Conservation (phyloP, 371 early-diverging fungal species). For the Syncephalastrum monosporum region DNA sequence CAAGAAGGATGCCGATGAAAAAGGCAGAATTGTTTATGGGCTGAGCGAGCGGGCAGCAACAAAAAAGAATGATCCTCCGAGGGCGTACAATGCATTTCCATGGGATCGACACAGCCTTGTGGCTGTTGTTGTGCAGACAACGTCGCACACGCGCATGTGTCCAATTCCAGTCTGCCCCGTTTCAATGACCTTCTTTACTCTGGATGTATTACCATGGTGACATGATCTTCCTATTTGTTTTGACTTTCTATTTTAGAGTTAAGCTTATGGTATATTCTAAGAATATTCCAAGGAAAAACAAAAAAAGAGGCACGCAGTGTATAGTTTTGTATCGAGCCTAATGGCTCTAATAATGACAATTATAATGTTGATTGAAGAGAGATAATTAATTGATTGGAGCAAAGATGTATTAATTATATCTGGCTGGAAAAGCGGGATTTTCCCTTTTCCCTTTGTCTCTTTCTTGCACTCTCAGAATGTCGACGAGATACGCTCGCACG, state of each 20-base stretch:
- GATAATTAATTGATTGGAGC: too few relatives aligned
- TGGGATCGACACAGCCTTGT: not conserved
- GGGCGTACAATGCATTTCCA: not conserved
- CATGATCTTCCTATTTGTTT: too few relatives aligned
- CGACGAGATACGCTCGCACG: constrained; percentile 72
- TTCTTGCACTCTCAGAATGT: constrained; percentile 46
- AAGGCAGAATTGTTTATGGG: not conserved
- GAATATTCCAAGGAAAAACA: not conserved
- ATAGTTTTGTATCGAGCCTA: not conserved
- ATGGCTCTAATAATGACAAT: not conserved
- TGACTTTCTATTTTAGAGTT: too few relatives aligned
- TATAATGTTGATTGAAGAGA: not conserved
- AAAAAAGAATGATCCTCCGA: not conserved
- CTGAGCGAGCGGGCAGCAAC: not conserved
- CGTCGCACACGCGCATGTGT: too few relatives aligned
- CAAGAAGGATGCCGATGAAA: not conserved
- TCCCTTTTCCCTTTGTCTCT: not conserved
- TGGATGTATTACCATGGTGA: too few relatives aligned
- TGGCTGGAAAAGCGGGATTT: too few relatives aligned
- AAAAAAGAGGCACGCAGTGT: not conserved
- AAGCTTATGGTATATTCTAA: not conserved
- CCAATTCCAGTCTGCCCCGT: too few relatives aligned
- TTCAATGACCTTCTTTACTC: too few relatives aligned
- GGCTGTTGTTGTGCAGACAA: not conserved
- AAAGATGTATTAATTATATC: too few relatives aligned